Base-by-base conservation (phyloP, 257 asterid species). In the Capsicum rhomboideum region DNA sequence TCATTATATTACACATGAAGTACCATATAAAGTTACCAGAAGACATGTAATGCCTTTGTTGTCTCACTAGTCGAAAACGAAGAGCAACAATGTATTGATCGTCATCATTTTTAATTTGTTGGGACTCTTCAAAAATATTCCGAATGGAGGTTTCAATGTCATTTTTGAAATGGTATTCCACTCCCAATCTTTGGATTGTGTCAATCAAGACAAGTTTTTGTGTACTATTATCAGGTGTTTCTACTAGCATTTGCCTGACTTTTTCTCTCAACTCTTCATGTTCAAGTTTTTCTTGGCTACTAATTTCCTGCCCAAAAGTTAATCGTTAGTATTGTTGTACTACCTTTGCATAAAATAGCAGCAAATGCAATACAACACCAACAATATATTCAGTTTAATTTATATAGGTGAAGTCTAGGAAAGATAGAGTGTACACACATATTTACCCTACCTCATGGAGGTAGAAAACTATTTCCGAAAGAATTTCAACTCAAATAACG, bases 41-140 rank as follows among this genome's bases (percentile, higher is more conserved):
- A n/a, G 84, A 79, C 18, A 83, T 82, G 44, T 61, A 6, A 40
- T 79, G n/a, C n/a, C n/a, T n/a, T n/a, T n/a, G n/a, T n/a, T n/a
- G n/a, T n/a, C n/a, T n/a, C n/a, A n/a, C n/a, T 31, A 86, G 46
- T 40, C 85, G 54, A 63, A 83, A 83, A 59, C 85, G 71, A 79
- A 83, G 86, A 21, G 87, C 84, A 23, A 14, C 52, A 18, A 10
- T 10, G 4, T 17, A 66, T 55, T 78, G 82, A 21, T 80, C 82
- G 7, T 72, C n/a, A 6, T 85, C 40, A 82, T 63, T 53, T 16
- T 20, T 74, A 23, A 49, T 40, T 1, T 67, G 52, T 9, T 10
- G 6, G 13, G 21, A 63, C 3, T 7, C 46, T 7, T 74, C 16
- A 66, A 74, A 82, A 4, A 86, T 56, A 12, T 58, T 8, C 7